Base-by-base conservation (phyloP, 768 basidiomycete species). In the Neoboletus magnificus region DNA sequence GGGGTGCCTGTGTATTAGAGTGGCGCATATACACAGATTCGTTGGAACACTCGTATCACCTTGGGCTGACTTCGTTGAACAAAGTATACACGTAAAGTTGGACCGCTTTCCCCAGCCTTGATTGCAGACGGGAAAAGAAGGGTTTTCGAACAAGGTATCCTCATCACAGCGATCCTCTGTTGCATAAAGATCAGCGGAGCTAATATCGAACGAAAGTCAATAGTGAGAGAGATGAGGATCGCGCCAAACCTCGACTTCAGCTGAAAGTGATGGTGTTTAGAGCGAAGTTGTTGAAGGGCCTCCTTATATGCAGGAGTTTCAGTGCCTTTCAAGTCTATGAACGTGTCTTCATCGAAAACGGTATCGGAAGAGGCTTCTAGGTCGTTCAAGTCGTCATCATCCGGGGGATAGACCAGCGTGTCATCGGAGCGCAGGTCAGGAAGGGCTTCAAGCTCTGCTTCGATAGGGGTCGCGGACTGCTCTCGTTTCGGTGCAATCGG, bases 301-400 rank as follows among this genome's bases (percentile, higher is more conserved):
- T 55, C 51, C 49, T 20, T 64, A 16, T 64, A 69, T 64, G 66
- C 67, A 49, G 22, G 35, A 0, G 36, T 41, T 30, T 47, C 27
- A 1, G 27, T 33, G 12, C 35, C 7, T 44, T 58, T 57, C 3
- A 9, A 11, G 5, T 40, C 54, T 1, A 33, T 7, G 20, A 2
- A 5, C 13, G 16, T 16, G 9, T 50, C 58, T 44, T 57, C 60
- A 10, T 68, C 59, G 3, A 60, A 61, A 20, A 40, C 48, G 25
- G 62, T 67, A 45, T 68, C 67, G 32, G 67, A 62, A 48, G 67
- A 69, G 16, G 52, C 52, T 37, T 61, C 63, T 3, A 54, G 1
- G 44, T 66, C 25, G 30, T 60, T 43, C 30, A 45, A 16, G 37
- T 55, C 25, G 39, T 54, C 50, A 6, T 10, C 33, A 13, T 58